Conservation (phyloP, 2,329 filamentous ascomycete species). For the Penicillium sp. region DNA sequence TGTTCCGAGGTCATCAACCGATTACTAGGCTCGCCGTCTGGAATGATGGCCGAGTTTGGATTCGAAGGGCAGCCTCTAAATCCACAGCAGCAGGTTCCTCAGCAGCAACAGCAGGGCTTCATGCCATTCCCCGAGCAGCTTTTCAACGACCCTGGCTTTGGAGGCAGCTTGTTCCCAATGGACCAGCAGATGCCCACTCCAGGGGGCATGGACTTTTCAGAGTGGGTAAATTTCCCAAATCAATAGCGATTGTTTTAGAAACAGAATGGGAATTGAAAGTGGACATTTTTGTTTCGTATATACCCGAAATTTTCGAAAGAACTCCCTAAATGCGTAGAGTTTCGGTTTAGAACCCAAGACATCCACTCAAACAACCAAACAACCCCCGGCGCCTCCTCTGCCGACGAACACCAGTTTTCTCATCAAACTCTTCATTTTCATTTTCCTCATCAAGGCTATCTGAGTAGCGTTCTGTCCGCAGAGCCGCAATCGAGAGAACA, state of each 20-base stretch:
- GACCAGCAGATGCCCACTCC: constrained; percentile 31
- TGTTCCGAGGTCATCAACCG: constrained; percentile 42
- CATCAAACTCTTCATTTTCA: constrained; percentile 9
- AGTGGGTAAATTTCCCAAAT: constrained; percentile 39
- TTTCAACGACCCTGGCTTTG: constrained; percentile 36
- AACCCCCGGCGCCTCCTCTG: constrained; percentile 2
- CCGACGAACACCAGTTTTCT: constrained; percentile 4
- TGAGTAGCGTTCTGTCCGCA: constrained; percentile 21
- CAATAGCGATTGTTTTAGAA: neutral
- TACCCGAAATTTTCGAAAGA: neutral
- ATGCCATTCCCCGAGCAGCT: constrained; percentile 40
- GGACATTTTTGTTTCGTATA: neutral
- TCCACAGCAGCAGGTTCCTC: constrained; percentile 13
- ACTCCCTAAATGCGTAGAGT: neutral
- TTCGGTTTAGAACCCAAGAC: constrained; percentile 8
- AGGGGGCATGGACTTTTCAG: constrained; percentile 39
- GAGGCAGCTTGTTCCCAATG: constrained; percentile 34
- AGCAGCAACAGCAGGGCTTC: constrained; percentile 27
- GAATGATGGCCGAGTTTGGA: constrained; percentile 8
- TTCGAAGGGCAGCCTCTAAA: constrained; percentile 8
- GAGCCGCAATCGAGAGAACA: constrained; percentile 55
- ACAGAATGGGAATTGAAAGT: constrained; percentile 1
- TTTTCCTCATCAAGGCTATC: constrained; percentile 11
- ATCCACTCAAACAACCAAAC: constrained; percentile 15
- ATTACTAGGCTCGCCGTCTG: constrained; percentile 34